phyloP scores from a whole-genome alignment of 2,329 filamentous ascomycete species.

The Sarocladiaceae sp. region DNA sequence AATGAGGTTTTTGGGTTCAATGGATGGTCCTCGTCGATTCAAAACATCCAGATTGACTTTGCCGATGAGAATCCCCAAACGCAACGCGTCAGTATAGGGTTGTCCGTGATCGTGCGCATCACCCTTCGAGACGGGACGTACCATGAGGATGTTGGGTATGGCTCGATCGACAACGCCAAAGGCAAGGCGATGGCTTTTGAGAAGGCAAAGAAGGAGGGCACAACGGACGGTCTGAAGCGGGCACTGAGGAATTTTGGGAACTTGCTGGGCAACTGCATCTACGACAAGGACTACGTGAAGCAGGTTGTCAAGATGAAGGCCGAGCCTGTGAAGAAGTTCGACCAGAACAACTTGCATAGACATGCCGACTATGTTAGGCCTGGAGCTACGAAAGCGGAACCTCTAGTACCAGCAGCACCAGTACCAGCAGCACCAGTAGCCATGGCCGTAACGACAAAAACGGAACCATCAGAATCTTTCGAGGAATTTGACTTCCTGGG shows the following conservation, averaged over 20 bases:
- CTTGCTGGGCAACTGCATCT: slow-evolving; percentile 95
- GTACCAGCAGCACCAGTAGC: background rate
- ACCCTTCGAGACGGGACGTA: slow-evolving; percentile 91
- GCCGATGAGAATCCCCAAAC: slow-evolving; percentile 79
- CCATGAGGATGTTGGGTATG: slow-evolving; percentile 96
- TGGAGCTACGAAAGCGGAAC: slow-evolving; percentile 30
- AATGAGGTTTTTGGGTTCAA: slow-evolving; percentile 97
- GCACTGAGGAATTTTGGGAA: slow-evolving; percentile 90
- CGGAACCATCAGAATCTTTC: slow-evolving; percentile 38
- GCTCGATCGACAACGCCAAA: slow-evolving; percentile 92
- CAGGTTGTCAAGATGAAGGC: slow-evolving; percentile 89
- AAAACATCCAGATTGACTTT: slow-evolving; percentile 91
- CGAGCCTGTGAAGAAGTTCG: slow-evolving; percentile 63
- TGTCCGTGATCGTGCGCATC: slow-evolving; percentile 86
- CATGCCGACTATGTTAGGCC: slow-evolving; percentile 70
- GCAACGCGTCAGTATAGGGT: slow-evolving; percentile 72
- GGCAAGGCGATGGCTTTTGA: slow-evolving; percentile 94
- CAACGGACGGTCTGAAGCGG: slow-evolving; percentile 88
- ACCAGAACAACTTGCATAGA: slow-evolving; percentile 72
- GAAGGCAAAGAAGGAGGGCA: slow-evolving; percentile 97
- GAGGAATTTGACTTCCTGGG: slow-evolving; percentile 45
- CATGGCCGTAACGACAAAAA: slow-evolving; percentile 15
- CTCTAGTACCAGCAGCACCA: slow-evolving; percentile 1
- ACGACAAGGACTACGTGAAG: slow-evolving; percentile 88
- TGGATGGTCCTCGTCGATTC: slow-evolving; percentile 94